phyloP scores from a whole-genome alignment of 2,329 filamentous ascomycete species.

The Exophiala viscosa region DNA sequence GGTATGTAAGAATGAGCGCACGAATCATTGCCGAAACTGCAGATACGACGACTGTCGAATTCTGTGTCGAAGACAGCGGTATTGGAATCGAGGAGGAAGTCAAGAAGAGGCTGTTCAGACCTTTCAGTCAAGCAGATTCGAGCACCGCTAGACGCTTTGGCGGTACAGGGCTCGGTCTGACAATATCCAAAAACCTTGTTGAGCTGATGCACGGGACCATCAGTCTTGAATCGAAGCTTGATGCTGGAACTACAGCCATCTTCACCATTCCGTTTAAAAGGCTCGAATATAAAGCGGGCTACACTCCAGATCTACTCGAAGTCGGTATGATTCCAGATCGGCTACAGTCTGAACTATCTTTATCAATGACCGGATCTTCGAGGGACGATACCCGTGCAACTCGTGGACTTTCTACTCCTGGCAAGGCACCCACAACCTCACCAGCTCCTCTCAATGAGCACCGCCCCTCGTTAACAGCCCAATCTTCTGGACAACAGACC shows the following conservation, averaged over 20 bases:
- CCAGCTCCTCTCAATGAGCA: neutral
- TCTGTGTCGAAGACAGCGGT: slow-evolving; percentile 71
- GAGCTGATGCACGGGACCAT: slow-evolving; percentile 78
- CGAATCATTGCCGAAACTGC: slow-evolving; percentile 60
- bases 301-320: slow-evolving; percentile 54
- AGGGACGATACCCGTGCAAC: slow-evolving; percentile 8
- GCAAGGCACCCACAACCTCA: slow-evolving; percentile 25
- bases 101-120: slow-evolving; percentile 68
- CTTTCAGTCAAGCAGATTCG: slow-evolving; percentile 77
- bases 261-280: slow-evolving; percentile 78
- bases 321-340: slow-evolving; percentile 49
- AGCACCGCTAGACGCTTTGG: slow-evolving; percentile 76
- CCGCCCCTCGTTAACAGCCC: slow-evolving; percentile 44
- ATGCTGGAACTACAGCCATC: slow-evolving; percentile 66
- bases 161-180: slow-evolving; percentile 72
- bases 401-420: slow-evolving; percentile 2
- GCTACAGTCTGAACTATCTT: slow-evolving; percentile 41
- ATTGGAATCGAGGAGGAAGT: slow-evolving; percentile 80
- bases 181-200: slow-evolving; percentile 75
- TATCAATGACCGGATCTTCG: slow-evolving; percentile 26
- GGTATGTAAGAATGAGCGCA: slow-evolving; percentile 64
- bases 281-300: slow-evolving; percentile 49
- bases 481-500: slow-evolving; percentile 32
- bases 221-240: slow-evolving; percentile 62
- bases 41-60: slow-evolving; percentile 65